Conservation (phyloP, 2,329 filamentous ascomycete species). For the Biscogniauxia marginata region DNA sequence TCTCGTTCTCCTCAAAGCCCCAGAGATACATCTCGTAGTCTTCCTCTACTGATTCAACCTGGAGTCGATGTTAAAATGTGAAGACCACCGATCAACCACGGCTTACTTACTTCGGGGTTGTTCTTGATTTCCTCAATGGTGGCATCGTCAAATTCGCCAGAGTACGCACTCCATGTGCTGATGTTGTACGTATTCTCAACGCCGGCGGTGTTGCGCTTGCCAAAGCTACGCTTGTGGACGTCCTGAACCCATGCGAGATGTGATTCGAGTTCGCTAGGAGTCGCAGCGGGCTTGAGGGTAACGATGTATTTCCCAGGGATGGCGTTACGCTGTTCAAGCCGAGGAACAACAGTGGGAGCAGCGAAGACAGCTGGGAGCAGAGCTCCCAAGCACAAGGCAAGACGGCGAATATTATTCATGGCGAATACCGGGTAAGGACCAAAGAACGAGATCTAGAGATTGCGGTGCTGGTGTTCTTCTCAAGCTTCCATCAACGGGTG, state of each 20-base stretch:
- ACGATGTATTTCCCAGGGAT: slow-evolving; percentile 34
- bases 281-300: slow-evolving; percentile 30
- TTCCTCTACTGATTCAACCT: slow-evolving; percentile 32
- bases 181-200: slow-evolving; percentile 44
- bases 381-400: slow-evolving; percentile 31
- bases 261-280: slow-evolving; percentile 31
- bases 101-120: slow-evolving; percentile 30
- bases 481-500: background rate
- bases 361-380: slow-evolving; percentile 30
- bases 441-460: background rate
- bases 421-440: background rate
- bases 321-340: slow-evolving; percentile 20
- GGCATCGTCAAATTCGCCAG: slow-evolving; percentile 43
- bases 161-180: slow-evolving; percentile 41
- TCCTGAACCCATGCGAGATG: slow-evolving; percentile 36
- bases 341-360: slow-evolving; percentile 19
- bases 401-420: slow-evolving; percentile 29
- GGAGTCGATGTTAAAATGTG: background rate
- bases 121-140: slow-evolving; percentile 29
- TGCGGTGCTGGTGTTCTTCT: background rate
- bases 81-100: background rate
- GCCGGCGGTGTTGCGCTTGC: slow-evolving; percentile 33
- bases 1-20: slow-evolving; percentile 14
- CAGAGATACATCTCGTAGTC: slow-evolving; percentile 30
- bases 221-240: slow-evolving; percentile 37